Evolutionary conservation across 2,329 filamentous ascomycete genomes (phyloP).

Genomic region (Lizonia empirigonia): DNA sequence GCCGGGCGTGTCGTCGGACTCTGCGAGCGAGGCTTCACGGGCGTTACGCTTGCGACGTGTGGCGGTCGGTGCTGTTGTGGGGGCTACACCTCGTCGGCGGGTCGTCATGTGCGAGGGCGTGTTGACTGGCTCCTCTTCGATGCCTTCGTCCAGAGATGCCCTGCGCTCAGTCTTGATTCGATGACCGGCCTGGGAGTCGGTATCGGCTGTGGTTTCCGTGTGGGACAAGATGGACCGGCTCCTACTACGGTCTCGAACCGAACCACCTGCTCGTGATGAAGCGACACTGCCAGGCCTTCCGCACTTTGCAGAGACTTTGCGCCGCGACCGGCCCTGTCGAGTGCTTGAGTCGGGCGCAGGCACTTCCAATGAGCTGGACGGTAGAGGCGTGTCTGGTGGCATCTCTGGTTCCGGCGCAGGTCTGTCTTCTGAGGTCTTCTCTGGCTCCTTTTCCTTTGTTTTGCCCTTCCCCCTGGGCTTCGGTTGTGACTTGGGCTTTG

Average conservation of each 20-base stretch:
- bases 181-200: constrained; percentile 46
- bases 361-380: constrained; percentile 25
- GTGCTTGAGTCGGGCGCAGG: constrained; percentile 32
- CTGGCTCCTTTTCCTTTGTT: constrained; percentile 31
- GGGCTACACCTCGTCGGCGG: constrained; percentile 35
- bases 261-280: constrained; percentile 55
- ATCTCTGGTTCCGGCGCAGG: constrained; percentile 20
- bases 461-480: constrained; percentile 36
- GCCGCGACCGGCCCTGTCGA: constrained; percentile 39
- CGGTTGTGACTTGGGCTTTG: constrained; percentile 33
- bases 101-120: constrained; percentile 41
- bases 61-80: constrained; percentile 29
- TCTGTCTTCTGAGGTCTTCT: constrained; percentile 20
- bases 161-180: constrained; percentile 55
- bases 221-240: constrained; percentile 57
- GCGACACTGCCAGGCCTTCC: constrained; percentile 50
- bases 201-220: constrained; percentile 51
- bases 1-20: constrained; percentile 37
- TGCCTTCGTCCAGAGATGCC: constrained; percentile 51
- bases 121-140: constrained; percentile 45
- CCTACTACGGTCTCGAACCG: constrained; percentile 52
- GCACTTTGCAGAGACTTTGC: constrained; percentile 37
- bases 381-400: constrained; percentile 22
- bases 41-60: constrained; percentile 52
- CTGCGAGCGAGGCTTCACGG: constrained; percentile 41